phyloP scores from a whole-genome alignment of 163 green algal genomes.

The Scenedesmus sp. region DNA sequence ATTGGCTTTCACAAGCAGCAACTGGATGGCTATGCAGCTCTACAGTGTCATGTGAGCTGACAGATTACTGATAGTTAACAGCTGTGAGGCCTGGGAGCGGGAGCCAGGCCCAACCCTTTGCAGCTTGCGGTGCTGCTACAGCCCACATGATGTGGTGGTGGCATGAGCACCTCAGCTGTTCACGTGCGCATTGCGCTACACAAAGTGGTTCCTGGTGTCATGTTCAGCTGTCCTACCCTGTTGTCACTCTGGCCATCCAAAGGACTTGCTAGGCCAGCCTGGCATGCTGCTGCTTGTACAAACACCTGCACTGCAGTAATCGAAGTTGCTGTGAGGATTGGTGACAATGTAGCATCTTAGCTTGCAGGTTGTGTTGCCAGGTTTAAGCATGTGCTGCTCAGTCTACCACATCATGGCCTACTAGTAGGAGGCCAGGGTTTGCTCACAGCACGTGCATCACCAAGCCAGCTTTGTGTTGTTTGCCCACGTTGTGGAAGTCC shows the following conservation, averaged over 20 bases:
- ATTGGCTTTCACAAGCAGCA: slow-evolving; percentile 10
- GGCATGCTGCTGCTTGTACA: too few relatives aligned
- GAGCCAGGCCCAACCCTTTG: too few relatives aligned
- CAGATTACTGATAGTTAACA: background rate
- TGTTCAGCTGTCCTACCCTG: background rate
- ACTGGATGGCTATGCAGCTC: background rate
- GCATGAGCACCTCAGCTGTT: too few relatives aligned
- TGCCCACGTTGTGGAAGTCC: background rate
- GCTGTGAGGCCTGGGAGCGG: too few relatives aligned
- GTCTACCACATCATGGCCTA: background rate
- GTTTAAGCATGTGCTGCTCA: background rate
- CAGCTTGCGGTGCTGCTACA: background rate
- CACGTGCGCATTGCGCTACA: too few relatives aligned
- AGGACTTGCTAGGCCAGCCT: too few relatives aligned
- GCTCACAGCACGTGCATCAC: background rate
- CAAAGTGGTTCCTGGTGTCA: too few relatives aligned
- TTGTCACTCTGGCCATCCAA: too few relatives aligned
- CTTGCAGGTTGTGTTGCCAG: background rate
- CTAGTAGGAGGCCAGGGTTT: background rate
- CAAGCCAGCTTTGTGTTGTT: background rate
- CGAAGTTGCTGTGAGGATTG: too few relatives aligned
- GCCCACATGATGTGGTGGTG: background rate
- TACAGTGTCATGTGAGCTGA: background rate
- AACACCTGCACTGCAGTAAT: too few relatives aligned
- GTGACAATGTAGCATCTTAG: too few relatives aligned